Evolutionary conservation across 73 alveolate species (phyloP), one percentile per base, ranked within the genome.

Genomic region (Chromera velia): DNA sequence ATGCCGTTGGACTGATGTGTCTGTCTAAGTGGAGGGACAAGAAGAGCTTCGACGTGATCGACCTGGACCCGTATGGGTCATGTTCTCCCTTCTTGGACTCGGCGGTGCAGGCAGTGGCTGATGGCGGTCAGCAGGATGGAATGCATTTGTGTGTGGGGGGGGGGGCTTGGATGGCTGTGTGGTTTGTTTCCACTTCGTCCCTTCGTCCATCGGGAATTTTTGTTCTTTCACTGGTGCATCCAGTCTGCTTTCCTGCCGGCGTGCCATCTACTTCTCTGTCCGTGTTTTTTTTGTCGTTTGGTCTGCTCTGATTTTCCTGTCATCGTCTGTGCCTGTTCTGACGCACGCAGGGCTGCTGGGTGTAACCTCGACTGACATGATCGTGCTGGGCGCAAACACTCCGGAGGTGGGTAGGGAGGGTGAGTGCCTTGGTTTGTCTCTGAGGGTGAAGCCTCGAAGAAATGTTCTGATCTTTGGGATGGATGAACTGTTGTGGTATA

Each of bases 31-130:
- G 55, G 55, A 4, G 55, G 22, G 55, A 13, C 22, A 4, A 40
- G 13, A 4, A 40, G 55, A 45, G 70, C 72, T 91, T 88, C 70
- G 97, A 94, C 87, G 85, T 94, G 30, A 83, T 94, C 32, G 98
- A 94, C 81, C 75, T 94, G 40, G 98, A 94, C 75, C 98, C 98
- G 0, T 94, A 94, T 71, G 98, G 98, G 4, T 87, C 98, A 0
- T 95, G 96, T 31, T 90, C 90, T 28, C 94, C 95, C 28, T 94
- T 92, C 82, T 80, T 94, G n/a, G 98, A 94, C 69, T 88, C 95
- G 65, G 89, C 95, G 22, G 85, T 93, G 28, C 93, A 86, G 70
- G 82, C 94, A 26, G 70, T 91, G 1, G 90, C 86, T 65, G 86
- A 83, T 69, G 97, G 97, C 29, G 96, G 96, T 26, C 55, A 40